phyloP scores from a whole-genome alignment of 2,329 filamentous ascomycete species.

The Penicillium freii region DNA sequence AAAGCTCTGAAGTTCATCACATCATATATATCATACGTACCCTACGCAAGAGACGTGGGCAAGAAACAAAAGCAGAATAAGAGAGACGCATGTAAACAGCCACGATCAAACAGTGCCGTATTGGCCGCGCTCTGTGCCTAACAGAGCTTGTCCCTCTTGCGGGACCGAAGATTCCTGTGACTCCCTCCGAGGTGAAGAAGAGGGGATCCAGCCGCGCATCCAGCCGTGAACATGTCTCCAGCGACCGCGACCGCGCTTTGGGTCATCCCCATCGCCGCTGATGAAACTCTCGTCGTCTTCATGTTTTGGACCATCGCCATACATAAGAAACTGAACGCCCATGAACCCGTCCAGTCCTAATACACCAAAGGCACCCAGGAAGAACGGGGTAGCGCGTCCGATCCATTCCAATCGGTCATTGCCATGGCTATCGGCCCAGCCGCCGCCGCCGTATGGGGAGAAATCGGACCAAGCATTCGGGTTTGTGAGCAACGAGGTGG shows the following conservation, averaged over 20 bases:
- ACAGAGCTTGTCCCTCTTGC: slow-evolving; percentile 33
- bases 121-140: slow-evolving; percentile 28
- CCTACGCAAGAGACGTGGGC: neutral
- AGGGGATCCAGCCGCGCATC: slow-evolving; percentile 66
- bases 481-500: slow-evolving; percentile 60
- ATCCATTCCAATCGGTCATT: slow-evolving; percentile 58
- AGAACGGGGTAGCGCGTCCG: slow-evolving; percentile 60
- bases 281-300: slow-evolving; percentile 15
- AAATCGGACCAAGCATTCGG: slow-evolving; percentile 62
- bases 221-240: slow-evolving; percentile 62
- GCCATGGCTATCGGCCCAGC: slow-evolving; percentile 59
- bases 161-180: slow-evolving; percentile 4
- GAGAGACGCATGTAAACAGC: neutral
- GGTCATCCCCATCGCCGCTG: slow-evolving; percentile 39
- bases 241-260: slow-evolving; percentile 41
- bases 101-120: slow-evolving; percentile 36
- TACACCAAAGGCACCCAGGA: slow-evolving; percentile 64
- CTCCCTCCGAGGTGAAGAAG: slow-evolving; percentile 40
- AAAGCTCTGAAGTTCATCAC: slow-evolving; percentile 1
- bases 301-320: slow-evolving; percentile 47
- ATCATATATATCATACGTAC: slow-evolving; percentile 8
- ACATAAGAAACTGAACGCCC: slow-evolving; percentile 62
- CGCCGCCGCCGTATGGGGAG: slow-evolving; percentile 55
- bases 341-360: slow-evolving; percentile 61
- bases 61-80: neutral